phyloP scores from a whole-genome alignment of 768 basidiomycete genomes.

The Crepidotus variabilis region DNA sequence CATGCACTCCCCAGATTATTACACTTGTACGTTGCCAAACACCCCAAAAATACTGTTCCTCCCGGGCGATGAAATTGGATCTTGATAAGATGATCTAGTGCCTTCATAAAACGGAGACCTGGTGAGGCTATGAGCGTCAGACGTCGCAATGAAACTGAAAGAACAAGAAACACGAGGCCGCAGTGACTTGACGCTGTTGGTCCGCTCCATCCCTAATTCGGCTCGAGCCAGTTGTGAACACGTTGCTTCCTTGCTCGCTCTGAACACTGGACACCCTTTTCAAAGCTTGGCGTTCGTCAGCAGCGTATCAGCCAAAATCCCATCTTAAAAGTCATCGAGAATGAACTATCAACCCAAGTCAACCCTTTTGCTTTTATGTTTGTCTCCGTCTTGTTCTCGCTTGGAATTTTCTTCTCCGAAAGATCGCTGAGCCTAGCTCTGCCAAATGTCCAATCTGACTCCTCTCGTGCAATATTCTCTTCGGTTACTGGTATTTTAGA shows the following conservation, averaged over 20 bases:
- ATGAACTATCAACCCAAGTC: no score
- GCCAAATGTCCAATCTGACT: no score
- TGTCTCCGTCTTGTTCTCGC: no score
- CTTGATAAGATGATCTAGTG: not conserved
- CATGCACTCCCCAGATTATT: conserved; percentile 22
- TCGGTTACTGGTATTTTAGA: not conserved
- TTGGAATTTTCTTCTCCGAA: no score
- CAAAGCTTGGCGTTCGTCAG: not conserved
- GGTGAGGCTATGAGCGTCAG: not conserved
- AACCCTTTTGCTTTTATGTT: no score
- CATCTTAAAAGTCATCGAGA: no score
- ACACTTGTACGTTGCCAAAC: conserved; percentile 15
- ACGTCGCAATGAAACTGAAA: not conserved
- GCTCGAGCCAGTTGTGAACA: not conserved
- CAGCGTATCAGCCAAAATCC: no score
- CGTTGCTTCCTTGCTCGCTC: not conserved
- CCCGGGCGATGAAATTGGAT: not conserved
- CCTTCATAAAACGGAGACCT: not conserved
- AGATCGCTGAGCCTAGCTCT: no score
- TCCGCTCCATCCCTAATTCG: not conserved
- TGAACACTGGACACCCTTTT: not conserved
- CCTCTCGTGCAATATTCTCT: not conserved
- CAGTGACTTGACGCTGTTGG: not conserved
- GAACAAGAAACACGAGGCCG: not conserved
- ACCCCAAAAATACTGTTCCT: not conserved